Percentiles rank a stretch among this genome's conserved stretches.
These are phyloP conservation scores for Ophiorrhiza pumila DNA, from an alignment of 257 asterid species.

Conservation along the genomic window DNA sequence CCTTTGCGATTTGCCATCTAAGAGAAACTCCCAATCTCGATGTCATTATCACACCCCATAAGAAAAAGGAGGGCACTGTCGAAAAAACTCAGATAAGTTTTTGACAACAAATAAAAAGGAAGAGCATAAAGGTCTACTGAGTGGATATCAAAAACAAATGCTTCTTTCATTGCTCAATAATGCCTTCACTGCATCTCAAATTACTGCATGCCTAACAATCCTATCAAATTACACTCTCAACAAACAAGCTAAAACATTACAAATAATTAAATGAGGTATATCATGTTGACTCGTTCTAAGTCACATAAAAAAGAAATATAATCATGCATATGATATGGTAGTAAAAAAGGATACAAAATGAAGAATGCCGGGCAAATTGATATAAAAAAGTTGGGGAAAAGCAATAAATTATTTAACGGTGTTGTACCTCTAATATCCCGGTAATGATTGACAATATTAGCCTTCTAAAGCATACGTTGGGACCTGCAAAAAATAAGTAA, in stretches of 20 bases:
- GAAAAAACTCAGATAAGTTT: not conserved
- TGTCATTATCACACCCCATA: not conserved
- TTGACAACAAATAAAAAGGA: not conserved
- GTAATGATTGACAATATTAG: conserved; percentile 35
- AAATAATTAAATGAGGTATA: no score
- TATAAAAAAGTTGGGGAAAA: not conserved
- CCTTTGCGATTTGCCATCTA: not conserved
- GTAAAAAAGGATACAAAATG: not conserved
- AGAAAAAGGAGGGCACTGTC: not conserved
- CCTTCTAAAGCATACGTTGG: conserved; percentile 74
- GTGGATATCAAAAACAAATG: not conserved
- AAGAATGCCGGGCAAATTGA: not conserved
- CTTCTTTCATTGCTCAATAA: not conserved
- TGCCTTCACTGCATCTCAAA: not conserved
- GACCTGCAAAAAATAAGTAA: conserved; percentile 44
- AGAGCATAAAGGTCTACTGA: not conserved
- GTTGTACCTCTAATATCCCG: conserved; percentile 20
- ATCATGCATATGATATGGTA: not conserved
- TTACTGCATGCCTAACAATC: not conserved
- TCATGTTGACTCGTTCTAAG: not conserved
- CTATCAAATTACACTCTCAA: not conserved
- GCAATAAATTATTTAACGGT: conserved; percentile 26
- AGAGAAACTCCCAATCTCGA: conserved; percentile 6
- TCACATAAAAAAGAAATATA: not conserved
- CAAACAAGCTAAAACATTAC: not conserved